Base-by-base conservation (phyloP, 2,329 filamentous ascomycete genomes). In the Alternaria dauci region DNA sequence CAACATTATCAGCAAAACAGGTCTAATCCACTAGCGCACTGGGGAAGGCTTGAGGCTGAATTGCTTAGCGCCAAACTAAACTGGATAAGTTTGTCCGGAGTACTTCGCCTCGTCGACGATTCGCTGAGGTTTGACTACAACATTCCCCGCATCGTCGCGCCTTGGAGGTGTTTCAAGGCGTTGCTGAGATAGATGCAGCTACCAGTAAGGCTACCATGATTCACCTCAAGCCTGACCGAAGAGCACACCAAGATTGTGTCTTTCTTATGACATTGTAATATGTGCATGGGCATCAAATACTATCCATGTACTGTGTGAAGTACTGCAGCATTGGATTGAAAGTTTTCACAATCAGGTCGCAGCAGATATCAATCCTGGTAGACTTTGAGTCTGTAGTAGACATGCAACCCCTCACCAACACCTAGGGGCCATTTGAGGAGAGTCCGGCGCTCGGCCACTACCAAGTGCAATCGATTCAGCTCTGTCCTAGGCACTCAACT, bases 1-100 rank as follows among this genome's bases (percentile, higher is more conserved):
- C 52, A 36, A 36, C 30, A 53, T 16, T 20, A 36, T 18, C n/a
- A 41, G 46, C 56, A 65, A 65, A 65, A 55, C 18, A 23, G 56
- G 62, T 58, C 42, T 62, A 62, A 44, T 62, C 5, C 38, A 25
- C 36, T 65, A 62, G 59, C 53, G 56, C 51, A 50, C 48, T 55
- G 55, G 54, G 52, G 58, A 32, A 44, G 28, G 25, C 36, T 50
- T 61, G 59, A 58, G 59, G 56, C 59, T 62, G 62, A 59, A 65
- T 48, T 14, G 26, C 23, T 36, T 53, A 56, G 50, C 55, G 39
- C 53, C 44, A 39, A 23, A 39, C 42, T 28, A 20, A 36, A 11
- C 28, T 30, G 39, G 34, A 36, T 18, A 43, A 48, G 16, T 54
- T 16, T 34, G 23, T 30, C 11, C n/a, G 39, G 32, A 25, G 2